Base-by-base conservation (phyloP, 352 stramenopile species). In the Peronospora tabacina region DNA sequence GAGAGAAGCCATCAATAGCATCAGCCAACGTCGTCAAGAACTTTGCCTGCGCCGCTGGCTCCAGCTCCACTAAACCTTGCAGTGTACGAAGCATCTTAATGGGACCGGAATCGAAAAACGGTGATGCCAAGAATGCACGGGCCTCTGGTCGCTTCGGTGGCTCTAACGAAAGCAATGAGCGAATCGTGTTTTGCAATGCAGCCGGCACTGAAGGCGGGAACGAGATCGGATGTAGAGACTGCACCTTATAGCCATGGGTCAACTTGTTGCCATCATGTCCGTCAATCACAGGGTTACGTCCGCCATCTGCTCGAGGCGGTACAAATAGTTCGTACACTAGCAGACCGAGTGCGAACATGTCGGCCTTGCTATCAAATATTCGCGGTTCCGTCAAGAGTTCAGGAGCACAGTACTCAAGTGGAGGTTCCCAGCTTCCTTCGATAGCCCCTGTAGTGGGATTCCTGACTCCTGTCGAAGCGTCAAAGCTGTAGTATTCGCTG, bases 321-420 rank as follows among this genome's bases (percentile, higher is more conserved):
- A 84, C 76, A 52, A 95, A 95, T 13, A 95, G 58, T 50, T 95
- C 85, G 45, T 87, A 90, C 20, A 92, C 65, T 4, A 95, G 61
- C 43, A 92, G 61, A 1, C 85, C 85, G 12, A 95, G 66, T 30
- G 82, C 83, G 45, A 92, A 95, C 75, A 94, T 91, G 48, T 95
- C 85, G 7, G 85, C 78, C 34, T 72, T 79, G 58, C 65, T 82
- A 34, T 56, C 80, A 46, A 94, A 95, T 67, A 84, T 68, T 6
- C 82, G 71, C 11, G 82, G 85, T 49, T 93, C 78, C 2, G 76
- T 91, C 37, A 90, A 77, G 24, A 95, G 38, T 52, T 95, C 85
- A 0, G 85, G 85, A 22, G 85, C 85, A 24, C 75, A 85, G 48
- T 95, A 95, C 49, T 93, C 74, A 32, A 95, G 79, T 20, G 78